Base-by-base conservation (phyloP, 192 early-diverging fungal species). In the Coemansia sp. region DNA sequence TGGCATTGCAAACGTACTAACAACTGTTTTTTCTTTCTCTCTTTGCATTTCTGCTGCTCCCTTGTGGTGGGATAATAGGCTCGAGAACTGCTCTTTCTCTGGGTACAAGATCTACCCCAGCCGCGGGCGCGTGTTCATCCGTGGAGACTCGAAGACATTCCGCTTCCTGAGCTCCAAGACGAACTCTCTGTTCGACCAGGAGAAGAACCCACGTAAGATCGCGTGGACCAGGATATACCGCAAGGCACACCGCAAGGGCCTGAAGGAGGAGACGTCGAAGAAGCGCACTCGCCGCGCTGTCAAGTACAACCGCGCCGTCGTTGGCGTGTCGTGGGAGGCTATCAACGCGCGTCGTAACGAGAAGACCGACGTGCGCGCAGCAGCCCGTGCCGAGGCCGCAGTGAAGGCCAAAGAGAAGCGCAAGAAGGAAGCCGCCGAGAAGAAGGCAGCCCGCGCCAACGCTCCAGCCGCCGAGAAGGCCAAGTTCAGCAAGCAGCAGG, bases 101-200 rank as follows among this genome's bases (percentile, higher is more conserved):
- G 94, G 95, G 74, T 92, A 91, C 89, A 98, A 98, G 91, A 98
- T 99, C 92, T 98, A 99, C 90, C 98, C 98, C 62, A 93, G 93
- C 82, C 94, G 94, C 85, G 98, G 98, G 68, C 94, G 91, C 89
- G 87, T 91, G 65, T 99, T 88, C 80, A 90, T 99, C 77, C 92
- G 92, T 62, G 68, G 84, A 67, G 98, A 99, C 91, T 90, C 83
- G 66, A 69, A 77, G 65, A 85, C 86, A 75, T 98, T 92, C 94
- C 95, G 92, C 75, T 98, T 99, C 86, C 84, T 98, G 81, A 94
- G 92, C 89, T 94, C 93, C 61, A 99, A 99, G 91, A 86, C 86
- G 77, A 94, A 96, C 86, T 98, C 96, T 57, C 89, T 95, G 80
- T 99, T 98, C 92, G 86, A 94, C 71, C 96, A 98, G 88, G 88